Evolutionary conservation across 352 stramenopile genomes (phyloP), one percentile per base, ranked within the genome.

Genomic region (Phytophthora pluvialis): DNA sequence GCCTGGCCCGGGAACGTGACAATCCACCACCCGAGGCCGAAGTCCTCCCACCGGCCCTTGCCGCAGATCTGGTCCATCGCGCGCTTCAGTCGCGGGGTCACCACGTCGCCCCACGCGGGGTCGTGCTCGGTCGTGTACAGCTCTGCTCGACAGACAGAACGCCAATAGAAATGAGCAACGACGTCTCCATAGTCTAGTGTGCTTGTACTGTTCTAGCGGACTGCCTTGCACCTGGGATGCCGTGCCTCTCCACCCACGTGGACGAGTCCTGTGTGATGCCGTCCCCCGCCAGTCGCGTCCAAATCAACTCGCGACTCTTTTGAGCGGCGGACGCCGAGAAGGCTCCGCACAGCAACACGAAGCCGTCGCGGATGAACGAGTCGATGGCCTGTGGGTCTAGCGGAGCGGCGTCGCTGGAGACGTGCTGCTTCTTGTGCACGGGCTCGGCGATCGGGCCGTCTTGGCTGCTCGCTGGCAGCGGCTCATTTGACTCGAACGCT

Each of bases 11-110:
- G 86, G 54, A 94, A 95, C 32, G 88, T 94, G 50, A 94, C 62
- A 60, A 93, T 88, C 88, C 86, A 94, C 88, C 86, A 94, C 13
- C 88, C 88, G 32, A 87, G 86, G n/a, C 80, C 83, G 47, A 95
- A 88, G 18, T 78, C 59, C 35, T 88, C 60, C 84, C 84, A 95
- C 7, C 70, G 60, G 12, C 70, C 67, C n/a, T 61, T 46, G 7
- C 88, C 88, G n/a, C 83, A 90, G 11, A 35, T 35, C 3, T 35
- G 31, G 31, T 94, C 78, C 28, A 95, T 63, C 10, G 88, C 88
- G 29, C 25, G 40, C 25, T 76, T 72, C 28, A 94, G 68, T 40
- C 70, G 71, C 4, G 57, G 55, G 1, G 80, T 81, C 49, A 90
- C 15, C 16, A 89, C 76, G 11, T 77, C 51, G 3, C 53, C 58